phyloP scores from a whole-genome alignment of 345 rosid genomes.

The Salix arbutifolia region DNA sequence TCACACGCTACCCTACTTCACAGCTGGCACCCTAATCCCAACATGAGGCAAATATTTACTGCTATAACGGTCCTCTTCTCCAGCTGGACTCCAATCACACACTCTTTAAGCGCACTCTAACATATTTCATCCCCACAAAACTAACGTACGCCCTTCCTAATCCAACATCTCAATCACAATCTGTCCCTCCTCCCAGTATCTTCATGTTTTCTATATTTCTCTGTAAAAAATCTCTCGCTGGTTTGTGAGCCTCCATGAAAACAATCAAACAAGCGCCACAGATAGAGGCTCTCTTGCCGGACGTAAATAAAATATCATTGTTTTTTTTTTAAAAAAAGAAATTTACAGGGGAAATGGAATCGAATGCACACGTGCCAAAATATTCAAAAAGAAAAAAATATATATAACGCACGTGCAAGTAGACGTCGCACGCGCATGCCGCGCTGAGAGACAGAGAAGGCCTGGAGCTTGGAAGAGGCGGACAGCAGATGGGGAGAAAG shows the following conservation, averaged over 20 bases:
- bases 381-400: background rate
- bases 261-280: background rate
- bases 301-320: background rate
- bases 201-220: background rate
- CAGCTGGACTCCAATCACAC: conserved; percentile 59
- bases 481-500: background rate
- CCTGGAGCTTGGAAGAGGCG: background rate
- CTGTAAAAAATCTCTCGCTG: background rate
- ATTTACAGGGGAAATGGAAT: conserved; percentile 25
- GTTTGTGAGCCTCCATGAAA: background rate
- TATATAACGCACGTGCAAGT: conserved; percentile 6
- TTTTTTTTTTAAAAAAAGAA: background rate
- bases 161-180: too few species aligned
- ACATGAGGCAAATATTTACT: conserved; percentile 17
- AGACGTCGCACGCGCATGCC: background rate
- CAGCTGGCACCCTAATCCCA: conserved; percentile 43
- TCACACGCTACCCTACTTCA: conserved; percentile 11
- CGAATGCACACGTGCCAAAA: conserved; percentile 23
- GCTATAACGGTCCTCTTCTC: conserved; percentile 49
- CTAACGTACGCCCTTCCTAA: background rate
- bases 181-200: background rate
- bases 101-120: background rate
- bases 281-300: background rate
- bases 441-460: background rate
- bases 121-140: background rate